phyloP scores from a whole-genome alignment of 1,139 yeast genomes.

The Kodamaea alishanica region DNA sequence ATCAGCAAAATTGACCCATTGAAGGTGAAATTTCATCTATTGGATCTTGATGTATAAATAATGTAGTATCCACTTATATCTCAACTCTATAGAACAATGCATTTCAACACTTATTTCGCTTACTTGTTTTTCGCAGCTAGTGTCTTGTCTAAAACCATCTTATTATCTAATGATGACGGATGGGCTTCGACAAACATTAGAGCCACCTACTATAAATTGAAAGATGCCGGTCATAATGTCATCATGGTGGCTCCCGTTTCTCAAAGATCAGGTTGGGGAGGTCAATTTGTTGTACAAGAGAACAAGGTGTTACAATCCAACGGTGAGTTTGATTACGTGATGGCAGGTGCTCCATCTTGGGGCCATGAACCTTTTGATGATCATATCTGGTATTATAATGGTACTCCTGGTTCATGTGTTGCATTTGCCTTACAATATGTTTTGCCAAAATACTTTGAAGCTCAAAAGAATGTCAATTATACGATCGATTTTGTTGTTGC shows the following conservation, averaged over 20 bases:
- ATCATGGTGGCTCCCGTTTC: conserved; percentile 54
- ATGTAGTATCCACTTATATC: no score
- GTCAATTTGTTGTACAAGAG: conserved; percentile 47
- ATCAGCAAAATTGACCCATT: no score
- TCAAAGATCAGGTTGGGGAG: conserved; percentile 60
- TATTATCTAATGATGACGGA: conserved; percentile 58
- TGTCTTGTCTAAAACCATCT: conserved; percentile 41
- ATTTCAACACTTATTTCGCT: conserved; percentile 10
- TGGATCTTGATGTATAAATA: no score
- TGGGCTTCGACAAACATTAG: conserved; percentile 59
- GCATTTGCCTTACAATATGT: conserved; percentile 43
- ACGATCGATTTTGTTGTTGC: conserved; percentile 42
- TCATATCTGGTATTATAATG: conserved; percentile 48
- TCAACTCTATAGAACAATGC: conserved; percentile 7
- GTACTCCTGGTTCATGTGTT: conserved; percentile 45
- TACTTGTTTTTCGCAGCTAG: conserved; percentile 12
- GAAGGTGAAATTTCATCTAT: no score
- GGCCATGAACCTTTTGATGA: conserved; percentile 42
- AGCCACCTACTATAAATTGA: conserved; percentile 54
- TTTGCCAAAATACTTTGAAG: conserved; percentile 33
- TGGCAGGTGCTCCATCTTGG: conserved; percentile 46
- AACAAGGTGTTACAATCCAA: conserved; percentile 37
- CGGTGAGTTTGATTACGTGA: conserved; percentile 42
- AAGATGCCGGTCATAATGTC: conserved; percentile 53
- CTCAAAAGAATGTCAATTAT: conserved; percentile 20